Evolutionary conservation across 257 asterid genomes (phyloP).

Genomic region (Cynanchum wilfordii): DNA sequence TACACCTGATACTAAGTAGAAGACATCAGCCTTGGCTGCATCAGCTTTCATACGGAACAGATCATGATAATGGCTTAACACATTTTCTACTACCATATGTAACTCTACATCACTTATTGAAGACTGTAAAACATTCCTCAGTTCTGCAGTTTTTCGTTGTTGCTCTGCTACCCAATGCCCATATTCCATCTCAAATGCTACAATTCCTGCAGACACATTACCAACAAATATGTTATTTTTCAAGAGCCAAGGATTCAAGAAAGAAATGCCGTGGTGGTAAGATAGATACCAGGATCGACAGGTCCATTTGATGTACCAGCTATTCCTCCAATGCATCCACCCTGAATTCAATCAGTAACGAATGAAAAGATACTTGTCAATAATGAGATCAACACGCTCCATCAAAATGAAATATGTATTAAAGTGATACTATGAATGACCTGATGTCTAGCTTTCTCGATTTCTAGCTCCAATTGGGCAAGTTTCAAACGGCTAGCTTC

Average conservation of each 20-base stretch:
- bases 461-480: constrained; percentile 84
- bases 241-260: not conserved
- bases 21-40: constrained; percentile 74
- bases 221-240: not conserved
- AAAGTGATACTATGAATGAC: constrained; percentile 17
- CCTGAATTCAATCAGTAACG: constrained; percentile 31
- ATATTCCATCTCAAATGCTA: constrained; percentile 72
- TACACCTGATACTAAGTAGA: constrained; percentile 73
- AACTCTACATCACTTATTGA: constrained; percentile 53
- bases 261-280: not conserved
- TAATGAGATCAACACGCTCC: not conserved
- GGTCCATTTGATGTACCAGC: constrained; percentile 38
- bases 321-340: constrained; percentile 47
- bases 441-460: constrained; percentile 78
- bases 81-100: constrained; percentile 43
- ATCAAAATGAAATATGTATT: not conserved
- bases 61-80: constrained; percentile 58
- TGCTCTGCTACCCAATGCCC: constrained; percentile 74
- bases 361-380: not conserved
- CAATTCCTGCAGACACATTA: constrained; percentile 40
- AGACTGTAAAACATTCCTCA: constrained; percentile 56
- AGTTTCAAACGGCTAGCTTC: constrained; percentile 85
- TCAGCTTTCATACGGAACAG: constrained; percentile 73
- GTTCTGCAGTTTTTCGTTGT: constrained; percentile 52
- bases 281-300: constrained; percentile 44